A percentile compares a stretch with the other conserved stretches of the same genome.
Evolutionary conservation across 2,329 filamentous ascomycete genomes (phyloP).

Genomic region (Paecilomyces niveus): DNA sequence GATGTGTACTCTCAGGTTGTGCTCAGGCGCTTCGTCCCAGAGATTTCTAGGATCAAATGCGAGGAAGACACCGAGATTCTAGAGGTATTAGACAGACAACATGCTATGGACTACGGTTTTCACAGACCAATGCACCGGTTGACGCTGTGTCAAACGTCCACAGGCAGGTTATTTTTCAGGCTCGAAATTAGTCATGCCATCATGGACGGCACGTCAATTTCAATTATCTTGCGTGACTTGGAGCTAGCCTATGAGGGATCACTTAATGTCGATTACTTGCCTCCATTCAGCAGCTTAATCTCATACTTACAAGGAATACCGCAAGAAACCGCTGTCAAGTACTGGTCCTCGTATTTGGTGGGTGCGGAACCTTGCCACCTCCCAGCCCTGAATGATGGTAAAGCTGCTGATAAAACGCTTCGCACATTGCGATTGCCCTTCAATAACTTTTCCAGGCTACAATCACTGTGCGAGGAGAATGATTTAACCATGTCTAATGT

Average conservation of each 20-base stretch:
- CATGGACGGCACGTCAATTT: slow-evolving; percentile 46
- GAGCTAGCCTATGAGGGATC: slow-evolving; percentile 38
- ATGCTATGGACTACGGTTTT: slow-evolving; percentile 17
- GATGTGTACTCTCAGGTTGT: slow-evolving; percentile 29
- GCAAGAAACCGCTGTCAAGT: slow-evolving; percentile 21
- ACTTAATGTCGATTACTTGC: slow-evolving; percentile 28
- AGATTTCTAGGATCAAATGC: slow-evolving; percentile 23
- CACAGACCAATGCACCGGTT: slow-evolving; percentile 38
- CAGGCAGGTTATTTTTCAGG: slow-evolving; percentile 34
- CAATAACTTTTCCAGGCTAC: slow-evolving; percentile 21
- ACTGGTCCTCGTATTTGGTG: slow-evolving; percentile 31
- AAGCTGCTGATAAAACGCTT: slow-evolving; percentile 15
- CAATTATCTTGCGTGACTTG: slow-evolving; percentile 42
- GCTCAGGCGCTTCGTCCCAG: slow-evolving; percentile 21
- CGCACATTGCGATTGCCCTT: slow-evolving; percentile 24
- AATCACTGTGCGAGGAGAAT: slow-evolving; percentile 32
- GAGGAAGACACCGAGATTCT: slow-evolving; percentile 21
- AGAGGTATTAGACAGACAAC: slow-evolving; percentile 20
- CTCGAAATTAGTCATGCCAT: slow-evolving; percentile 47
- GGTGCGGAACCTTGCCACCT: slow-evolving; percentile 30
- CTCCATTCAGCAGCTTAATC: slow-evolving; percentile 30
- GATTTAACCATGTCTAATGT: slow-evolving; percentile 44
- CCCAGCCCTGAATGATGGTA: slow-evolving; percentile 26
- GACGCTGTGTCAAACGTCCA: slow-evolving; percentile 36
- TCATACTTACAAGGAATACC: slow-evolving; percentile 20